Base-by-base conservation (phyloP, 1,139 yeast genomes). In the Zhuliangozyma parablackwelliae region DNA sequence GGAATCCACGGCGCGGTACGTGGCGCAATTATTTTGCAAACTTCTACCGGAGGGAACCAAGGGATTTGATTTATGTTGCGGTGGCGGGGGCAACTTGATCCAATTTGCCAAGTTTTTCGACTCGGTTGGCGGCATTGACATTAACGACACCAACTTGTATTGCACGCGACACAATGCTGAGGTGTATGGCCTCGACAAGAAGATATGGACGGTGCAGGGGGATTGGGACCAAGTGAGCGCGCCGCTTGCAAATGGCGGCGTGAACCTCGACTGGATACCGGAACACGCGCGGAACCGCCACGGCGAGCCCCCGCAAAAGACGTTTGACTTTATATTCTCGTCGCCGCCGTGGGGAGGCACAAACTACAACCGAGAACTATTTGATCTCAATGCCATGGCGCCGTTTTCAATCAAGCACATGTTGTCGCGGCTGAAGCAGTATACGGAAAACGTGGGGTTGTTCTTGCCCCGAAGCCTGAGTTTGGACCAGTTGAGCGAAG, bases 341-440 rank as follows among this genome's bases (percentile, higher is more conserved):
- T 87, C 96, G 6, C 97, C 97, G 1, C 97, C 97, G 0, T 92
- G 98, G 98, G 97, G 97, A 11, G 98, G 98, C 0, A 88, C 94
- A 0, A 56, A 63, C 5, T 92, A 90, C 59, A 60, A 64, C 27
- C 50, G 62, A 9, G 65, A 64, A 1, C 49, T 55, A 0, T 85
- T 78, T 62, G 79, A 81, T 45, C 43, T 63, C 29, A 41, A 46
- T 36, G 21, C 47, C 33, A 56, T 67, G 72, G 53, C 62, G 37
- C 90, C 94, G 2, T 62, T 79, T 36, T 59, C 66, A 1, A 49
- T 83, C 3, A 62, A 67, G n/a, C 55, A 58, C 21, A 53, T 82
- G 20, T 55, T 82, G 30, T 36, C 39, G 9, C 69, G 70, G 12
- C 57, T 80, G 42, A 52, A 62, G 20, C 54, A 56, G 28, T 60